A percentile compares a stretch with the other conserved stretches of the same genome.
Conservation (phyloP, 2,329 filamentous ascomycete genomes). For the Byssochlamys sp. region DNA sequence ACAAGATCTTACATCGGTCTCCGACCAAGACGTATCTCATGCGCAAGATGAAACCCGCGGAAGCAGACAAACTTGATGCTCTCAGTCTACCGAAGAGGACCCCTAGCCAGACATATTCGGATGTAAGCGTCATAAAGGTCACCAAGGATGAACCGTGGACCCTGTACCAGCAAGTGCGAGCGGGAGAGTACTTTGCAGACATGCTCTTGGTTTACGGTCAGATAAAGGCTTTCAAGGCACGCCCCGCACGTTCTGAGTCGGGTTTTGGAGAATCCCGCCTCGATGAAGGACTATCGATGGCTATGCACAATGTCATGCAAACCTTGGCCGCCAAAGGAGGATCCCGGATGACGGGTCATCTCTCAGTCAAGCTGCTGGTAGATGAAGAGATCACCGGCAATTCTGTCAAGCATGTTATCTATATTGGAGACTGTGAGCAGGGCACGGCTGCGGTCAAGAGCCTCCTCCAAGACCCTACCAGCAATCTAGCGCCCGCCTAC, state of each 20-base stretch:
- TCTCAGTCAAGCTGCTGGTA: slow-evolving; percentile 63
- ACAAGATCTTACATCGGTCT: slow-evolving; percentile 42
- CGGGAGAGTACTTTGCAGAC: slow-evolving; percentile 63
- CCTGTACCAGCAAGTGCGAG: slow-evolving; percentile 58
- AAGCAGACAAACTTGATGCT: slow-evolving; percentile 52
- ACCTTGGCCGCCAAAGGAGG: slow-evolving; percentile 45
- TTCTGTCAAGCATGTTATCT: slow-evolving; percentile 24
- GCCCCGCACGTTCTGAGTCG: slow-evolving; percentile 53
- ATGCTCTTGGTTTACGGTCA: slow-evolving; percentile 56
- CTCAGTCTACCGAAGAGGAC: slow-evolving; percentile 51
- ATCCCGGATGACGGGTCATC: slow-evolving; percentile 54
- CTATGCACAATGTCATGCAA: slow-evolving; percentile 58
- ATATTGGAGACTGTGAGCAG: slow-evolving; percentile 24
- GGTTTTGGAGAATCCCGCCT: slow-evolving; percentile 54
- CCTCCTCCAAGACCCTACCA: slow-evolving; percentile 22
- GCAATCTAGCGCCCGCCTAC: slow-evolving; percentile 18
- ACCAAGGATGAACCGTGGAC: slow-evolving; percentile 52
- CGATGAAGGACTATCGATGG: slow-evolving; percentile 44
- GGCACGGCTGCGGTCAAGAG: slow-evolving; percentile 17
- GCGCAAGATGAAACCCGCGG: slow-evolving; percentile 41
- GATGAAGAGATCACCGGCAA: slow-evolving; percentile 32
- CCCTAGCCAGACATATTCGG: slow-evolving; percentile 43
- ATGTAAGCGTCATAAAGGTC: slow-evolving; percentile 48
- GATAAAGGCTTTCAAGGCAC: slow-evolving; percentile 58
- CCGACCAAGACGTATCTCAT: slow-evolving; percentile 51